Conservation (phyloP, 2,329 filamentous ascomycete genomes). For the Neopestalotiopsis rosae region DNA sequence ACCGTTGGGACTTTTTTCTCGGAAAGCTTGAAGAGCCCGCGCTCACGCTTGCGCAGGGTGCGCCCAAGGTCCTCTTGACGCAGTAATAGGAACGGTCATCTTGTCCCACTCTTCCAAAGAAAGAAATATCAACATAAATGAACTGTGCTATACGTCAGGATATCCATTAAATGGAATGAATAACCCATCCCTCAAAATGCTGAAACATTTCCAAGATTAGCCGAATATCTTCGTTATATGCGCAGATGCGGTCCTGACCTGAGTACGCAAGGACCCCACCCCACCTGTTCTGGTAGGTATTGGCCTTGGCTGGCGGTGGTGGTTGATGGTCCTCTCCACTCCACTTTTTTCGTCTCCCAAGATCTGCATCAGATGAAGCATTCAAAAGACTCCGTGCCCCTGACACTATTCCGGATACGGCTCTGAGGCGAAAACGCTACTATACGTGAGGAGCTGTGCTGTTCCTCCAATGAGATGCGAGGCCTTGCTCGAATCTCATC, state of each 20-base stretch:
- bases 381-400: slow-evolving; percentile 6
- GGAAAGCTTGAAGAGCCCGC: neutral
- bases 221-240: slow-evolving; percentile 20
- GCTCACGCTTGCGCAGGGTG: neutral
- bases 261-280: neutral
- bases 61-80: neutral
- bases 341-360: neutral
- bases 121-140: neutral
- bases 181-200: slow-evolving; percentile 16
- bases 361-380: slow-evolving; percentile 19
- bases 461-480: neutral
- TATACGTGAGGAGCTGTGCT: neutral
- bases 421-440: neutral
- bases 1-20: neutral
- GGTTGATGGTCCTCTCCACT: slow-evolving; percentile 1
- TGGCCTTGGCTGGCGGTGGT: neutral
- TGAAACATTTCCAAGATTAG: slow-evolving; percentile 28
- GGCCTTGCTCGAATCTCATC: neutral
- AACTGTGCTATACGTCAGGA: neutral
- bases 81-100: neutral
- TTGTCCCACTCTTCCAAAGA: neutral
- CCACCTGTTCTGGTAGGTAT: neutral
- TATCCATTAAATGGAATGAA: neutral
- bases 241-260: neutral
- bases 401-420: slow-evolving; percentile 10